Evolutionary conservation across 2,329 filamentous ascomycete genomes (phyloP).

Genomic region (Pestalotiopsis sp.): DNA sequence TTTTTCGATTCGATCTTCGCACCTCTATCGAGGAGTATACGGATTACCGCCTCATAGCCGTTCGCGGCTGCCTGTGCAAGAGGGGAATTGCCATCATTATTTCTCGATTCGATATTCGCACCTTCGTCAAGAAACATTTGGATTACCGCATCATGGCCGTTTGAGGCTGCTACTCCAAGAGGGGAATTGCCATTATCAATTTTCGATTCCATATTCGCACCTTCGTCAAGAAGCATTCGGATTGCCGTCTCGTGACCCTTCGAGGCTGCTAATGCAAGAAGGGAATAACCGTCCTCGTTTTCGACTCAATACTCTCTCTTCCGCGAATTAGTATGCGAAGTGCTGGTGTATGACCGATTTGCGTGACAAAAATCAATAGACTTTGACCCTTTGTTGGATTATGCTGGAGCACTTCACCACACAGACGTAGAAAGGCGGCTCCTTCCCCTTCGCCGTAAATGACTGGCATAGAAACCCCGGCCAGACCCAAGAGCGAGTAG

Average conservation of each 20-base stretch:
- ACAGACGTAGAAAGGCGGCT: neutral
- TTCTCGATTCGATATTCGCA: neutral
- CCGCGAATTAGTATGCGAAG: neutral
- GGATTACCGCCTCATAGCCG: neutral
- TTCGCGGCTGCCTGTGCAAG: neutral
- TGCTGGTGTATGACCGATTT: neutral
- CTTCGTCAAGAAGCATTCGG: neutral
- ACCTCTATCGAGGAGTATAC: neutral
- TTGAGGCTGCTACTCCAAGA: neutral
- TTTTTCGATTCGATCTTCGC: neutral
- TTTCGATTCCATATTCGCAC: neutral
- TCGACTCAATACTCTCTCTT: neutral
- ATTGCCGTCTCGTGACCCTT: neutral
- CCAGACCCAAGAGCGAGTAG: neutral
- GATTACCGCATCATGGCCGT: neutral
- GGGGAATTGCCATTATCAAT: neutral
- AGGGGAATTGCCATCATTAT: neutral
- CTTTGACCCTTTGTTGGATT: neutral
- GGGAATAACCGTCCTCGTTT: neutral
- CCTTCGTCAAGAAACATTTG: neutral
- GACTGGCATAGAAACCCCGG: neutral
- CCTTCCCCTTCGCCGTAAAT: constrained; percentile 1
- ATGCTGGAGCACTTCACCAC: neutral
- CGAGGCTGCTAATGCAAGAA: neutral
- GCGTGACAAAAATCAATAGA: neutral